phyloP scores from a whole-genome alignment of 2,329 filamentous ascomycete genomes.

The Fusarium marasasianum region DNA sequence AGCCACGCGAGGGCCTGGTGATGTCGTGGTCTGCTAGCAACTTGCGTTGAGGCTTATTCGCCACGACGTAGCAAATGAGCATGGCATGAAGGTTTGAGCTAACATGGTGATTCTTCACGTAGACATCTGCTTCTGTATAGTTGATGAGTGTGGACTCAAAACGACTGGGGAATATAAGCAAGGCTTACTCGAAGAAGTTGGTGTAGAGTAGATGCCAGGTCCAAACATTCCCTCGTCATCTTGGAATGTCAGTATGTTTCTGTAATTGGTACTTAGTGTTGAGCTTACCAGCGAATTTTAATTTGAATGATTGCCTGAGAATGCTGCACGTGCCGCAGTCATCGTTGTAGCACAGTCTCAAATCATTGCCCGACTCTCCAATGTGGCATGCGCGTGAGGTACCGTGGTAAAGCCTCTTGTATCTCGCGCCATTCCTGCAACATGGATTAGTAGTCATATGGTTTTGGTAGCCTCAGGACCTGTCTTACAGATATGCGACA shows the following conservation, averaged over 20 bases:
- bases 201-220: not conserved
- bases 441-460: too few relatives aligned
- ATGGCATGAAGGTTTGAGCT: not conserved
- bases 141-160: fast-evolving
- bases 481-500: not conserved
- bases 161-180: fast-evolving
- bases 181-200: not conserved
- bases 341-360: not conserved
- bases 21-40: not conserved
- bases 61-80: not conserved
- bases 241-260: too few relatives aligned
- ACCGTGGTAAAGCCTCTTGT: not conserved
- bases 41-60: not conserved
- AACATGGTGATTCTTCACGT: not conserved
- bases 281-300: not conserved
- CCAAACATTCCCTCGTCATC: not conserved
- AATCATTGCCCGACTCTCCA: not conserved
- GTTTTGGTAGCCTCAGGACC: too few relatives aligned
- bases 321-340: not conserved
- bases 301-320: not conserved
- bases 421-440: not conserved
- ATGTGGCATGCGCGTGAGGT: not conserved
- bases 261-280: too few relatives aligned
- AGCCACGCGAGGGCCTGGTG: not conserved
- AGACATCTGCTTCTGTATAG: not conserved